A percentile compares a stretch with the other conserved stretches of the same genome.
Evolutionary conservation across 306 rosid genomes (phyloP).

Genomic region (Cotoneaster glaucophyllus): DNA sequence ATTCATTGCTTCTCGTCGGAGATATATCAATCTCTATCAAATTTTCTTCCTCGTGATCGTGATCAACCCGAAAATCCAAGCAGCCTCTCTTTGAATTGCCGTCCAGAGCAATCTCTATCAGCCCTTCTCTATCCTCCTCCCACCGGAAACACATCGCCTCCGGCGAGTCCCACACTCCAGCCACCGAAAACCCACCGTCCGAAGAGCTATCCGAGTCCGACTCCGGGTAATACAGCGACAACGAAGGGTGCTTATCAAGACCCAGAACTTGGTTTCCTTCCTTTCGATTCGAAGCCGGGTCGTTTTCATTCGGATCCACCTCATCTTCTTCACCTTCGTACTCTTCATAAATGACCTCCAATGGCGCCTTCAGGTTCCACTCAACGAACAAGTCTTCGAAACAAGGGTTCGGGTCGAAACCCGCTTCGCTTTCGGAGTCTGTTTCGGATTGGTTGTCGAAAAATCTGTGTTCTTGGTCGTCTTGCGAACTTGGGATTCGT

Average conservation of each 20-base stretch:
- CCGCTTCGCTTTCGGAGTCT: slow-evolving; percentile 25
- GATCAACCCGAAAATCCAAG: slow-evolving; percentile 13
- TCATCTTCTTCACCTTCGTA: slow-evolving; percentile 58
- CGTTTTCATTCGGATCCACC: not conserved
- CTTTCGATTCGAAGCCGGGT: not conserved
- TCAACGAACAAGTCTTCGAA: slow-evolving; percentile 56
- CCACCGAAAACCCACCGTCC: slow-evolving; percentile 33
- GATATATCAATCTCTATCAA: slow-evolving; percentile 42
- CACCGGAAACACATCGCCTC: slow-evolving; percentile 38
- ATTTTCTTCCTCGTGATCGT: slow-evolving; percentile 35
- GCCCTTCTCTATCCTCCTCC: slow-evolving; percentile 77
- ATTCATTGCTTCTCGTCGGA: slow-evolving; percentile 29
- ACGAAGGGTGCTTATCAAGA: slow-evolving; percentile 37
- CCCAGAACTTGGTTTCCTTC: slow-evolving; percentile 1
- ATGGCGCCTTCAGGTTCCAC: slow-evolving; percentile 81
- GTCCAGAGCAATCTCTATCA: slow-evolving; percentile 80
- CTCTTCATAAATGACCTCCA: slow-evolving; percentile 80
- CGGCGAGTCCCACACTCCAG: slow-evolving; percentile 42
- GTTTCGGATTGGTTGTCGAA: slow-evolving; percentile 15
- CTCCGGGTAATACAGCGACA: slow-evolving; percentile 69
- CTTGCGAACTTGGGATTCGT: slow-evolving; percentile 14
- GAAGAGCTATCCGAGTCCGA: slow-evolving; percentile 74
- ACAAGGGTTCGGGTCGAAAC: slow-evolving; percentile 25
- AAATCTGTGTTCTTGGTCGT: slow-evolving; percentile 25
- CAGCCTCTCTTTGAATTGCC: slow-evolving; percentile 17